Percentiles rank a stretch among this genome's conserved stretches.
phyloP scores from a whole-genome alignment of 2,329 filamentous ascomycete species.

The Colletotrichum coccodes region DNA sequence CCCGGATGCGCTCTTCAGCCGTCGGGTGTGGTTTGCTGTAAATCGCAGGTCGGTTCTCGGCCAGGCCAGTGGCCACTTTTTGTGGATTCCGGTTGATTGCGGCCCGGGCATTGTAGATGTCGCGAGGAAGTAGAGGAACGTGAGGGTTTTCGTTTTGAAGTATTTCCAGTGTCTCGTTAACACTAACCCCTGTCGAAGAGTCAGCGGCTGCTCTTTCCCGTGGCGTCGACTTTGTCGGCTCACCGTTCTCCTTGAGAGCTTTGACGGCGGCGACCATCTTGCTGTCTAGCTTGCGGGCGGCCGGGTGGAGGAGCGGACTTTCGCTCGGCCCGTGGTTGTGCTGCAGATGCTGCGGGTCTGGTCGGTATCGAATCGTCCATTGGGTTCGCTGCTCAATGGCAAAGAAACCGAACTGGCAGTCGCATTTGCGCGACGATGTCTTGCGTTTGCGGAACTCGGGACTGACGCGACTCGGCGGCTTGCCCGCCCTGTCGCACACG shows the following conservation, averaged over 20 bases:
- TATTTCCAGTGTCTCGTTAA: conserved; percentile 73
- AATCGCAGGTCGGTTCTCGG: conserved; percentile 70
- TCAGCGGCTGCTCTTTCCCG: conserved; percentile 39
- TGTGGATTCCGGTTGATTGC: conserved; percentile 74
- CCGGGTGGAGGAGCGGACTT: conserved; percentile 73
- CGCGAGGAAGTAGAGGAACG: conserved; percentile 70
- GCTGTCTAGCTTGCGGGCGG: conserved; percentile 72
- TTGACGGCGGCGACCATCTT: conserved; percentile 76
- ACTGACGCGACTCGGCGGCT: conserved; percentile 69
- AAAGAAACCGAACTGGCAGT: conserved; percentile 77
- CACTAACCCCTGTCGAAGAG: conserved; percentile 65
- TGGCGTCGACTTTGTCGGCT: conserved; percentile 38
- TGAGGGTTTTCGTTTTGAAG: conserved; percentile 72
- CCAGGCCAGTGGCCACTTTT: conserved; percentile 68
- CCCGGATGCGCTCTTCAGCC: conserved; percentile 71
- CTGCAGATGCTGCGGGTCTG: conserved; percentile 64
- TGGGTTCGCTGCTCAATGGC: conserved; percentile 75
- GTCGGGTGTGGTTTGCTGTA: conserved; percentile 74
- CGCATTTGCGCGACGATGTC: conserved; percentile 75
- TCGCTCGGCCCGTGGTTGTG: conserved; percentile 76
- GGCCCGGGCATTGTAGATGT: conserved; percentile 75
- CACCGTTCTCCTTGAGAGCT: conserved; percentile 73
- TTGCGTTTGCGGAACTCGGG: conserved; percentile 73
- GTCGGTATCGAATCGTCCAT: conserved; percentile 74
- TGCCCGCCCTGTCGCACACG: conserved; percentile 73